These are phyloP conservation scores for Ceratocystis alfenasii DNA, from an alignment of 2,329 filamentous ascomycete species.

Conservation along the genomic window DNA sequence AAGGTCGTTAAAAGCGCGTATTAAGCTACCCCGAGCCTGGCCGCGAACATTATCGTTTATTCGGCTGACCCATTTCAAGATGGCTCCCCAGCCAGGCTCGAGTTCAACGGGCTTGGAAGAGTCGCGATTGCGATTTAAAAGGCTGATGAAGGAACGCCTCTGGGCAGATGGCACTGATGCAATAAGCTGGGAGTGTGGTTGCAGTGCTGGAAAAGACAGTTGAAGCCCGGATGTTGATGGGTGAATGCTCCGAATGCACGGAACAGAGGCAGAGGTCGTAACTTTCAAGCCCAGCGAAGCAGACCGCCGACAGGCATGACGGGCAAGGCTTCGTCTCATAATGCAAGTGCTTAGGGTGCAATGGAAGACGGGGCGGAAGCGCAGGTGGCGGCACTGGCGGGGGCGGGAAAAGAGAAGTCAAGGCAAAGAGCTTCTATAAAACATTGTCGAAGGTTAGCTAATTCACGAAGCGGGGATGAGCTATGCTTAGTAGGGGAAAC, in stretches of 20 bases:
- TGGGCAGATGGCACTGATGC: background rate
- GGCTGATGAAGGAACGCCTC: conserved; percentile 12
- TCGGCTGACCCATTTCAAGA: conserved; percentile 56
- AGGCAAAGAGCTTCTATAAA: conserved; percentile 1
- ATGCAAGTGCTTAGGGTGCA: conserved; percentile 23
- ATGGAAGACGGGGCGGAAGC: background rate
- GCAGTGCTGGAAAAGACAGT: background rate
- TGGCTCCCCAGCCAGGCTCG: conserved; percentile 58
- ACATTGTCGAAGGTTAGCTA: background rate
- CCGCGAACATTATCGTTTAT: conserved; percentile 51
- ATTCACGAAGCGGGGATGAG: conserved; percentile 3
- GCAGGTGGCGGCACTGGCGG: background rate
- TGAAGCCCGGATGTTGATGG: conserved; percentile 2
- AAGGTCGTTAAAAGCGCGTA: conserved; percentile 52
- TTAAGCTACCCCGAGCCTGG: conserved; percentile 51
- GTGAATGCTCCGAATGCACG: background rate
- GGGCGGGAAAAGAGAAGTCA: background rate
- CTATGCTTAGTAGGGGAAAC: background rate
- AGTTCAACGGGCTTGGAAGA: conserved; percentile 32
- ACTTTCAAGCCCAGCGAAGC: background rate
- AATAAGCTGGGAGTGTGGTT: background rate
- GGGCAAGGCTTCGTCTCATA: conserved; percentile 37
- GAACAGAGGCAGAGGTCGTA: conserved; percentile 28
- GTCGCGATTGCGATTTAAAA: conserved; percentile 1
- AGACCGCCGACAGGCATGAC: conserved; percentile 34